Percentiles rank a stretch among this genome's conserved stretches.
These are phyloP conservation scores for Piloderma croceum DNA, from an alignment of 768 basidiomycete genomes.

Conservation along the genomic window DNA sequence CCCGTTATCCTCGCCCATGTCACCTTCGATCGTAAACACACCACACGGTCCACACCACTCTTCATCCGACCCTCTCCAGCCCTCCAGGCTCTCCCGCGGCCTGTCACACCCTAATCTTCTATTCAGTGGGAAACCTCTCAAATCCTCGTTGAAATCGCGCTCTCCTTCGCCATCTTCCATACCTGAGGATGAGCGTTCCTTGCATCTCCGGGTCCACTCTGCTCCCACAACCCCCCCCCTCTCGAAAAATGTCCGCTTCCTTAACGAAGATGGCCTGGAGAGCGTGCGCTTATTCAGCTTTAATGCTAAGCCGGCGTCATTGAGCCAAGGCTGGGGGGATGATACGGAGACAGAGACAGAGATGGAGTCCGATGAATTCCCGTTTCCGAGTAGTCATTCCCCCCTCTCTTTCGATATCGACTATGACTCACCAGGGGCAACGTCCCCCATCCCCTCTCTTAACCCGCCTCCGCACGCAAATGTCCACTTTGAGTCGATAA, in stretches of 20 bases:
- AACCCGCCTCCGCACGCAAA: no score
- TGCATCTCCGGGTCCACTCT: conserved; percentile 35
- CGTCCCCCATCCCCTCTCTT: no score
- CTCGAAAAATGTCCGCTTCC: conserved; percentile 64
- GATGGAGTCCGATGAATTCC: neutral
- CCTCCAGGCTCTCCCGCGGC: no score
- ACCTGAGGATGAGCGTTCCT: neutral
- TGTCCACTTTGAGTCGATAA: conserved; percentile 34
- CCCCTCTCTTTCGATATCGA: no score
- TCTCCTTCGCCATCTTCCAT: conserved; percentile 5
- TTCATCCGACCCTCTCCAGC: no score
- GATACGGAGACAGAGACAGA: no score
- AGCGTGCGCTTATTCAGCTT: conserved; percentile 36
- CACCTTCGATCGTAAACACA: no score
- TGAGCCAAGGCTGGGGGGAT: no score
- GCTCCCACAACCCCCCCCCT: conserved; percentile 46
- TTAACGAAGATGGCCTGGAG: conserved; percentile 36
- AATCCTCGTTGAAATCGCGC: conserved; percentile 76
- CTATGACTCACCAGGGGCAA: no score
- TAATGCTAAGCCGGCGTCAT: conserved; percentile 50
- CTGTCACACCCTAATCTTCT: conserved; percentile 48
- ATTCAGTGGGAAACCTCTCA: conserved; percentile 80
- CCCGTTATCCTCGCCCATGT: no score
- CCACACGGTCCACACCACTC: no score
- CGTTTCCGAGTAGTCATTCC: neutral